A percentile compares a stretch with the other conserved stretches of the same genome.
phyloP scores from a whole-genome alignment of 2,329 filamentous ascomycete genomes.

The Chaetomiaceae sp. region DNA sequence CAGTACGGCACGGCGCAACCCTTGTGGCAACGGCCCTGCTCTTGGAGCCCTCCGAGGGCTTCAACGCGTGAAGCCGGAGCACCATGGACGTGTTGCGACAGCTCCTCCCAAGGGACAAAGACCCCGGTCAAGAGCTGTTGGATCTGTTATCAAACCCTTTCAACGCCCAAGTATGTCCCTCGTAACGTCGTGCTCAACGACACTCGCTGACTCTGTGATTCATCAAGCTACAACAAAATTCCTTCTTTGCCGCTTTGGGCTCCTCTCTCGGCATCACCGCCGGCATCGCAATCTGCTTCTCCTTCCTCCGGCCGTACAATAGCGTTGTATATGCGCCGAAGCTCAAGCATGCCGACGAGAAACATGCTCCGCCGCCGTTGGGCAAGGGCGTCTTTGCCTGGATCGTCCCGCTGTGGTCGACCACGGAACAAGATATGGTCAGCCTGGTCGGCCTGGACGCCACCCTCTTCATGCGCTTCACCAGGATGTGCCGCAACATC shows the following conservation, averaged over 20 bases:
- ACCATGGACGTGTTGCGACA: conserved; percentile 10
- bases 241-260: conserved; percentile 71
- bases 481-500: conserved; percentile 86
- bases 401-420: conserved; percentile 70
- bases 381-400: conserved; percentile 85
- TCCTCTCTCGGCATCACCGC: conserved; percentile 72
- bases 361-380: conserved; percentile 79
- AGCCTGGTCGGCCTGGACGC: conserved; percentile 87
- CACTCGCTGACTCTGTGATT: conserved; percentile 9
- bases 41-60: conserved; percentile 14
- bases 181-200: conserved; percentile 6
- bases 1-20: too few relatives aligned
- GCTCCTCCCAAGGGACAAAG: conserved; percentile 14
- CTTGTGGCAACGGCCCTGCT: conserved; percentile 1
- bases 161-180: conserved; percentile 36
- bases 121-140: conserved; percentile 17
- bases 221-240: conserved; percentile 44
- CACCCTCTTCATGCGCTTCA: conserved; percentile 80
- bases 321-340: conserved; percentile 91
- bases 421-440: conserved; percentile 69
- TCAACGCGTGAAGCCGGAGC: background rate
- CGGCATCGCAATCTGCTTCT: conserved; percentile 74
- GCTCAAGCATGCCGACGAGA: conserved; percentile 84
- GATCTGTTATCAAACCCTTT: conserved; percentile 47
- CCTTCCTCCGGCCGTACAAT: conserved; percentile 83